phyloP scores from a whole-genome alignment of 768 basidiomycete genomes.

The Serendipita sp. region DNA sequence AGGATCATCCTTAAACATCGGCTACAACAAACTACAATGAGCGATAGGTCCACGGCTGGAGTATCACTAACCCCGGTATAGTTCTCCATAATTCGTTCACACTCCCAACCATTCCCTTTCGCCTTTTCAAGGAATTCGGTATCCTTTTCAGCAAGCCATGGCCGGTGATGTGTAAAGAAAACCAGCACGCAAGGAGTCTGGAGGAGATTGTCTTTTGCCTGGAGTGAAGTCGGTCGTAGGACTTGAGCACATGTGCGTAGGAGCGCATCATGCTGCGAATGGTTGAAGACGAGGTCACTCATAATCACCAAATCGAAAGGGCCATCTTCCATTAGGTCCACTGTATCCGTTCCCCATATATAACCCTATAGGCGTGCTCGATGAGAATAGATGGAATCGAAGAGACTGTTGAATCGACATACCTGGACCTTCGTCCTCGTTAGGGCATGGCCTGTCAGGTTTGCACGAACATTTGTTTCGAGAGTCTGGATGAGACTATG shows the following conservation, averaged over 20 bases:
- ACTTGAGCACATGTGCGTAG: slow-evolving; percentile 47
- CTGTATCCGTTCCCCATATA: slow-evolving; percentile 44
- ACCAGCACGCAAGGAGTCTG: slow-evolving; percentile 41
- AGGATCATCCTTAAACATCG: slow-evolving; percentile 81
- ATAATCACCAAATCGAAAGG: slow-evolving; percentile 71
- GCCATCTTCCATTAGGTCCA: slow-evolving; percentile 9
- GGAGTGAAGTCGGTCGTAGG: slow-evolving; percentile 7
- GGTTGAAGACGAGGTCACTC: slow-evolving; percentile 89
- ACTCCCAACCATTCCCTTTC: slow-evolving; percentile 45
- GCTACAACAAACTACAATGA: slow-evolving; percentile 24
- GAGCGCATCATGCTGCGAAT: slow-evolving; percentile 82
- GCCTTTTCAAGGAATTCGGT: slow-evolving; percentile 67
- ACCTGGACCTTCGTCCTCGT: slow-evolving; percentile 21
- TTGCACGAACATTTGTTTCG: slow-evolving; percentile 43
- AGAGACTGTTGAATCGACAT: not conserved
- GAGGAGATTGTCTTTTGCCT: not conserved
- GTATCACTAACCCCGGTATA: slow-evolving; percentile 38
- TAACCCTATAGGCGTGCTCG: slow-evolving; percentile 38
- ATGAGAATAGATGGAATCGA: not conserved
- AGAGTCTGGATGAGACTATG: slow-evolving; percentile 58
- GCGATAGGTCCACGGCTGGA: not conserved
- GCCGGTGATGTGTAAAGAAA: slow-evolving; percentile 81
- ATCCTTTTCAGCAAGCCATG: slow-evolving; percentile 66
- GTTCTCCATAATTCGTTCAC: slow-evolving; percentile 49
- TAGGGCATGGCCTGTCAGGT: slow-evolving; percentile 23